Base-by-base conservation (phyloP, 371 early-diverging fungal species). In the Mucor piriformis region DNA sequence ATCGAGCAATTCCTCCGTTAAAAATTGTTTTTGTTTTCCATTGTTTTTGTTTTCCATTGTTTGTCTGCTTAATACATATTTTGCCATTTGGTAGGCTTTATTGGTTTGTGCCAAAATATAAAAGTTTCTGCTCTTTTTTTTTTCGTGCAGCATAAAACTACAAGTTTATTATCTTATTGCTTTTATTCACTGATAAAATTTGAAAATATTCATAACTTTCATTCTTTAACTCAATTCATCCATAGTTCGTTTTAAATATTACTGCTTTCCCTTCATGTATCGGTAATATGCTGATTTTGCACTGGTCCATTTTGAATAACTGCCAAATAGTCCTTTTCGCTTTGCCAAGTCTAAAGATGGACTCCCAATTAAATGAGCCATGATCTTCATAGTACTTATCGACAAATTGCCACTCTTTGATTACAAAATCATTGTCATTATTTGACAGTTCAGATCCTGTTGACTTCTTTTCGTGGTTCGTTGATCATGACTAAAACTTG, bases 261-360 rank as follows among this genome's bases (percentile, higher is more conserved):
- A 47, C 35, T 47, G 47, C 44, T 47, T 56, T 56, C 47, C 47
- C 56, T 56, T 56, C 27, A 40, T 23, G 40, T 24, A 53, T 53
- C 53, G 53, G 53, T 53, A n/a, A 53, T 56, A 56, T 56, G 56
- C 56, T 21, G 56, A 56, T 47, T 56, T 56, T 47, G 21, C 56
- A 56, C 48, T 58, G 13, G 51, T 50, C 58, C 50, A 57, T 57
- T 32, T 57, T 50, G 50, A 50, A 50, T 50, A 49, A 48, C 37
- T 56, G 35, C 46, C 35, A 57, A 49, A 49, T 48, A 57, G 38
- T 25, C 25, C 37, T 57, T 49, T 57, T 49, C n/a, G 24, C 57
- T 57, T 49, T 35, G 37, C 55, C 58, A 50, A 57, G 57, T 40
- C 35, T 32, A 57, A 57, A 49, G 50, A 50, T 50, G 27, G 32